phyloP scores from a whole-genome alignment of 1,139 yeast genomes.

The Sugiyamaella japonica region DNA sequence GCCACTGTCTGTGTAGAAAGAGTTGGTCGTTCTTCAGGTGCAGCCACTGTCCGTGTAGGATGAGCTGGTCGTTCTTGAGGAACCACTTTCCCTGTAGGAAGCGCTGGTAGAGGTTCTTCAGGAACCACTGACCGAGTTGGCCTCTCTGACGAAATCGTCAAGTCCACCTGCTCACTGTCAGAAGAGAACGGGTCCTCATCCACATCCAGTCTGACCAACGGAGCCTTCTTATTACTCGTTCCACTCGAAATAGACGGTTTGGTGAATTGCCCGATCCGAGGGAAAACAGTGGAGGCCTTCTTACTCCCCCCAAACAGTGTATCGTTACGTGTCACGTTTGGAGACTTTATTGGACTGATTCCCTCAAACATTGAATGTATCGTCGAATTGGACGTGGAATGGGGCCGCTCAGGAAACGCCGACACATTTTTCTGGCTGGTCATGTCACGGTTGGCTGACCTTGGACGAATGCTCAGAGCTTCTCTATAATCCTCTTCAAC shows the following conservation, averaged over 20 bases:
- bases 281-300: background rate
- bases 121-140: too few relatives aligned
- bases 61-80: too few relatives aligned
- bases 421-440: background rate
- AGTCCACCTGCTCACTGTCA: slow-evolving; percentile 11
- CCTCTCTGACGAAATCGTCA: background rate
- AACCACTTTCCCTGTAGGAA: too few relatives aligned
- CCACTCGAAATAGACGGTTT: background rate
- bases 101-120: too few relatives aligned
- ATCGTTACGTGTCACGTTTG: background rate
- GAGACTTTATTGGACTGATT: slow-evolving; percentile 19
- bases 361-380: slow-evolving; percentile 15
- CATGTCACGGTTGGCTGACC: background rate
- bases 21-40: too few relatives aligned
- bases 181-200: slow-evolving; percentile 15
- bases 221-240: background rate
- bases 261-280: slow-evolving; percentile 2
- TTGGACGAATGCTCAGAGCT: background rate
- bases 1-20: too few relatives aligned
- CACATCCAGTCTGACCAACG: slow-evolving; percentile 1
- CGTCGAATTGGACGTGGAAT: background rate
- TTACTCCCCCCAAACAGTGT: background rate
- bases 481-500: slow-evolving; percentile 1
- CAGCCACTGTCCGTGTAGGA: too few relatives aligned
- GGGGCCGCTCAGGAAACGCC: background rate